Conservation (phyloP, 2,329 filamentous ascomycete genomes). For the Boeremia lycopersici region DNA sequence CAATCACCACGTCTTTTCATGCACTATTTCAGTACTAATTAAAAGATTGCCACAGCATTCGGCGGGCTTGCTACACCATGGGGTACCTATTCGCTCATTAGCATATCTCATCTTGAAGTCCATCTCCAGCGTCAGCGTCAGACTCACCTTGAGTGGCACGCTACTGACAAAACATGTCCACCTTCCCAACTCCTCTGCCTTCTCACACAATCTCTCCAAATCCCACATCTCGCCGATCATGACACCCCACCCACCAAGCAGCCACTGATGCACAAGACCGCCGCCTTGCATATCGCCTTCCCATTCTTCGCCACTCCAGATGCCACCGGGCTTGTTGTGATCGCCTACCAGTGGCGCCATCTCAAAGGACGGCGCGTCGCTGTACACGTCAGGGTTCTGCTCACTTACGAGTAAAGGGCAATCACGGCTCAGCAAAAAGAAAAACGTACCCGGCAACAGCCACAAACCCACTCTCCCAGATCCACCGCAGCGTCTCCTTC, state of each 20-base stretch:
- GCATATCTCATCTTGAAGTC: not conserved
- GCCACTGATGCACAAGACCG: constrained; percentile 43
- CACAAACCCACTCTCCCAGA: constrained; percentile 55
- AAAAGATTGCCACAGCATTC: constrained; percentile 48
- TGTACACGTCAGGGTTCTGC: not conserved
- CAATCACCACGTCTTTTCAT: not conserved
- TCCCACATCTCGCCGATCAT: constrained; percentile 51
- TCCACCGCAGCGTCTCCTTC: constrained; percentile 48
- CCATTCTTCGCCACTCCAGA: constrained; percentile 44
- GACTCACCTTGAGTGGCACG: constrained; percentile 59
- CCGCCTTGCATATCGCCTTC: constrained; percentile 45
- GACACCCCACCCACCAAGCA: constrained; percentile 43
- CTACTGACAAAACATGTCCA: constrained; percentile 68
- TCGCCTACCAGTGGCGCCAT: constrained; percentile 47
- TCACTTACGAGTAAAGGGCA: not conserved
- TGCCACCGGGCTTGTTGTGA: constrained; percentile 39
- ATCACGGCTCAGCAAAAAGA: constrained; percentile 4
- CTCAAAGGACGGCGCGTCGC: constrained; percentile 53
- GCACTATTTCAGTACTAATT: constrained; percentile 20
- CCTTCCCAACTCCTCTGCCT: constrained; percentile 59
- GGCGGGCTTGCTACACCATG: constrained; percentile 51
- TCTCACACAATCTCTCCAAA: constrained; percentile 58
- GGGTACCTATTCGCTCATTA: constrained; percentile 50
- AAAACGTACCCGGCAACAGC: constrained; percentile 50
- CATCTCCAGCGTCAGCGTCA: not conserved